Conservation (phyloP, 345 rosid species). For the Excoecaria agallocha region DNA sequence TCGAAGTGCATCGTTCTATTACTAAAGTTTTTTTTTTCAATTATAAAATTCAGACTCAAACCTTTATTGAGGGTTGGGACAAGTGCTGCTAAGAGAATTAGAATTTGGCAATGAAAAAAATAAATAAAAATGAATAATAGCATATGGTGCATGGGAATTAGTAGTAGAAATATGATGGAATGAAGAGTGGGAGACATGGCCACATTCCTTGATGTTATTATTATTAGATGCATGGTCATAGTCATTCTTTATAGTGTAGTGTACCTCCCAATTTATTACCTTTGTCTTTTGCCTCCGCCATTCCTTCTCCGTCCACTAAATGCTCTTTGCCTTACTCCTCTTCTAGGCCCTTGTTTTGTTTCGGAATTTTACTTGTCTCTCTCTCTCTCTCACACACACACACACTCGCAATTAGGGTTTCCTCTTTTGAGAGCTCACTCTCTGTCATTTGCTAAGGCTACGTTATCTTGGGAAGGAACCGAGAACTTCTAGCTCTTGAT, state of each 20-base stretch:
- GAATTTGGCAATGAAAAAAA: background rate
- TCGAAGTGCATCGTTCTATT: no score
- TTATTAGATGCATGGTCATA: conserved; percentile 71
- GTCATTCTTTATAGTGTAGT: conserved; percentile 51
- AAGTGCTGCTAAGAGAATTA: background rate
- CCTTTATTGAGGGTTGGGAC: no score
- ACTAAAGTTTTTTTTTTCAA: no score
- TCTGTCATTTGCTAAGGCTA: conserved; percentile 27
- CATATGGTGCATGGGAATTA: conserved; percentile 33
- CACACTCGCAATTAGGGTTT: conserved; percentile 42
- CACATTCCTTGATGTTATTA: conserved; percentile 55
- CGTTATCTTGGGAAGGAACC: conserved; percentile 32
- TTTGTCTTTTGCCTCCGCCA: conserved; percentile 66
- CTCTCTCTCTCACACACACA: conserved; percentile 1
- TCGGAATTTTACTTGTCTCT: conserved; percentile 4
- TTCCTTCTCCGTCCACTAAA: conserved; percentile 52
- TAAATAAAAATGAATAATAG: background rate
- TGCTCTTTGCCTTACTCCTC: conserved; percentile 41
- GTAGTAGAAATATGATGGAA: conserved; percentile 18
- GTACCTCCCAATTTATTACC: conserved; percentile 58
- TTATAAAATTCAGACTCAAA: no score
- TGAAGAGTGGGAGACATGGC: conserved; percentile 54
- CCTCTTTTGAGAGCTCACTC: conserved; percentile 14
- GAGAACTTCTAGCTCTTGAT: conserved; percentile 25
- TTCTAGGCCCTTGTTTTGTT: conserved; percentile 20